Evolutionary conservation across 805 yeast genomes (phyloP), one percentile per base, ranked within the genome.

Genomic region (Candida maltosa): DNA sequence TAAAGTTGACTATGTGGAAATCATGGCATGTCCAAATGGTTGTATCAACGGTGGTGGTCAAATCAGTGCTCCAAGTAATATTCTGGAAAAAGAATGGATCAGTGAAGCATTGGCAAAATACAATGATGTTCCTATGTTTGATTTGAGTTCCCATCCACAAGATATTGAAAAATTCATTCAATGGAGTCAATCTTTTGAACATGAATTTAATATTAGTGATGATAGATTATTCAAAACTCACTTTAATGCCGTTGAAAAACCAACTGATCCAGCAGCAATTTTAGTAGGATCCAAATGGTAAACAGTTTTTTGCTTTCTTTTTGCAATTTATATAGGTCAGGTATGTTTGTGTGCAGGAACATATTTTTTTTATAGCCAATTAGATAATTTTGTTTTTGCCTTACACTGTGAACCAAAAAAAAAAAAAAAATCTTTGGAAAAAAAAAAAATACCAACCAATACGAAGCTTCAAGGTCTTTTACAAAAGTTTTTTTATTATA

Each of bases 11-110:
- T 86, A 83, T 47, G 85, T 91, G 5, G 98, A 93, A 51, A 83
- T 93, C 29, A 91, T 88, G 96, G 98, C 98, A 1, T 93, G 98
- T 57, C 98, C 98, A 5, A 88, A 87, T 19, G 98, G 98, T 1
- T 93, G 97, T 52, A 85, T 89, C 38, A 93, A 91, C 51, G 98
- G 98, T 8, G 97, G 98, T 16, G 98, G 98, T 0, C 89, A 88
- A 49, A 73, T 87, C 14, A 70, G 76, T 4, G 69, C 68, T 4
- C 76, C 78, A 1, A 44, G 48, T 1, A 70, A 54, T 4, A 46
- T 46, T 0, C 20, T 40, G 32, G 62, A 54, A 45, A 65, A 78
- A 53, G 67, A 58, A 12, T 76, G 78, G 81, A 52, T 73, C 16
- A 47, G 47, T 7, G 44, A 57, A 16, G 68, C 69, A 4, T 49